Evolutionary conservation across 257 asterid species (phyloP).

Genomic region (Misopates orontium): DNA sequence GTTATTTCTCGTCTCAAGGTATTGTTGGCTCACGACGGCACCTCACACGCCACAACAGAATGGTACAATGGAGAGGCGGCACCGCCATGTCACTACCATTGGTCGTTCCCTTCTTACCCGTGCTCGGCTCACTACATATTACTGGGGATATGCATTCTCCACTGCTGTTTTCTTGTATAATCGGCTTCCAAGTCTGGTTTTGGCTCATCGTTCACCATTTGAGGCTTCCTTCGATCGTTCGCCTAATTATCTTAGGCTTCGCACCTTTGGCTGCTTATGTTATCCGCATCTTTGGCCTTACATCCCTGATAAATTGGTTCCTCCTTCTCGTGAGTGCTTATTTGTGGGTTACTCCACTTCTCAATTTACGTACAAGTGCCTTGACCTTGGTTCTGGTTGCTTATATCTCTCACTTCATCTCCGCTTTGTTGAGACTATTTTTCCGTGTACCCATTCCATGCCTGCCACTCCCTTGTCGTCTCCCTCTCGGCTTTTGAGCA

Average conservation of each 20-base stretch:
- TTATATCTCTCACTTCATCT: neutral
- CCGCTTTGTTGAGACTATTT: neutral
- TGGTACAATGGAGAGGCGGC: constrained; percentile 2
- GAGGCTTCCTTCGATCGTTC: neutral
- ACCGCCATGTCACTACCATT: neutral
- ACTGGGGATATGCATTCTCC: neutral
- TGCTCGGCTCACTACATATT: neutral
- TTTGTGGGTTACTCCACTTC: neutral
- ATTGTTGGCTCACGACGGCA: neutral
- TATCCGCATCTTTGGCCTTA: neutral
- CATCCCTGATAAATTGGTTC: neutral
- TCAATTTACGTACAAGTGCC: neutral
- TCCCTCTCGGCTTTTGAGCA: too few relatives aligned
- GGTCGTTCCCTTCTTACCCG: neutral
- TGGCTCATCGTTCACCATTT: neutral
- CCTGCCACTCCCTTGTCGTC: too few relatives aligned
- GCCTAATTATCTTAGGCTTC: neutral
- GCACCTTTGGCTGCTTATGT: neutral
- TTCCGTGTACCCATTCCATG: neutral
- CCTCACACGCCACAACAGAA: constrained; percentile 13
- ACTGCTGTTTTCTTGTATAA: neutral
- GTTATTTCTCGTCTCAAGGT: neutral
- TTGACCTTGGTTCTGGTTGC: neutral
- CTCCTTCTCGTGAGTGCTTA: neutral
- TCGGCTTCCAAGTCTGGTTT: neutral